Evolutionary conservation across 257 asterid species (phyloP).

Genomic region (Oldenlandia corymbosa): DNA sequence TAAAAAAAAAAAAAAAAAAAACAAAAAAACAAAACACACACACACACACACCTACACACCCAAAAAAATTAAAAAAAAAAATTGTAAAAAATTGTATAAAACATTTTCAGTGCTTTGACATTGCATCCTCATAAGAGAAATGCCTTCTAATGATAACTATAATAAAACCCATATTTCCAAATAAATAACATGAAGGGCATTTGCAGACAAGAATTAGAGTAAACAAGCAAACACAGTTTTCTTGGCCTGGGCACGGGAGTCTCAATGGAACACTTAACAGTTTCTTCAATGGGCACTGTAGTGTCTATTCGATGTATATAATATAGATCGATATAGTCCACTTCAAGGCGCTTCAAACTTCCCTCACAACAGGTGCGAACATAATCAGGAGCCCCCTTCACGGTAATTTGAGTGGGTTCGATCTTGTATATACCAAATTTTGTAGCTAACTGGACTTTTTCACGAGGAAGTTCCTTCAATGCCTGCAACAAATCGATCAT

Average conservation of each 20-base stretch:
- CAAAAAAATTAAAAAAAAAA: too few relatives aligned
- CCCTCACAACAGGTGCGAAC: conserved; percentile 59
- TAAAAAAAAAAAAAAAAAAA: too few relatives aligned
- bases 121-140: background rate
- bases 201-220: background rate
- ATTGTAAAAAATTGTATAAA: too few relatives aligned
- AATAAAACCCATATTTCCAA: too few relatives aligned
- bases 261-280: conserved; percentile 28
- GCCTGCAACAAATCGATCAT: conserved; percentile 46
- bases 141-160: background rate
- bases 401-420: conserved; percentile 24
- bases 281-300: conserved; percentile 55
- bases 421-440: conserved; percentile 45
- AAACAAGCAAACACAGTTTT: background rate
- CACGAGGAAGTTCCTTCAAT: conserved; percentile 53
- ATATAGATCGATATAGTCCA: conserved; percentile 55
- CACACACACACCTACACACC: too few relatives aligned
- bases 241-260: background rate
- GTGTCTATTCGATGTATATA: conserved; percentile 52
- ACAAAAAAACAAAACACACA: too few relatives aligned
- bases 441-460: conserved; percentile 54
- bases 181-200: background rate
- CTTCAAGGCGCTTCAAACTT: conserved; percentile 51
- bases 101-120: background rate
- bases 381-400: conserved; percentile 58